Evolutionary conservation across 2,329 filamentous ascomycete species (phyloP).

Genomic region (Fusarium torreyae): DNA sequence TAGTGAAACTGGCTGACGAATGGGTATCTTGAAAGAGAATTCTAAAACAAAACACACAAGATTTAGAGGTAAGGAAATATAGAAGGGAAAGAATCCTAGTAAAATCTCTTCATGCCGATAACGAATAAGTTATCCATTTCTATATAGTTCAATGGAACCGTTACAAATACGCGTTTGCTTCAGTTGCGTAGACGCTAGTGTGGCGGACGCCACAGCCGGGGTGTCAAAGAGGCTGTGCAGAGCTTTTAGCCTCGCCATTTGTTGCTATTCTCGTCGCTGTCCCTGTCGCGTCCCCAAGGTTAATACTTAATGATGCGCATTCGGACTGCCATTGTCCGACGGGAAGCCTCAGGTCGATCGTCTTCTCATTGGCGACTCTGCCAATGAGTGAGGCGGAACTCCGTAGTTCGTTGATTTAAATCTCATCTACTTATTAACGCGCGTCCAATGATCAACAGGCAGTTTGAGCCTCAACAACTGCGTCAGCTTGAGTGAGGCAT

Average conservation of each 20-base stretch:
- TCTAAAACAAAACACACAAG: too few relatives aligned
- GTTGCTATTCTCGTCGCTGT: constrained; percentile 34
- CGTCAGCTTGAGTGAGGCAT: constrained; percentile 30
- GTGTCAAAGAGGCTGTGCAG: constrained; percentile 43
- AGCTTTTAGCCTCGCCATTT: constrained; percentile 14
- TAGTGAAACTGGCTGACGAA: not conserved
- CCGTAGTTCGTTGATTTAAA: not conserved
- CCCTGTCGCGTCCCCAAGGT: not conserved
- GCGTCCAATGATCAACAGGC: constrained; percentile 34
- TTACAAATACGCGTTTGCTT: constrained; percentile 1
- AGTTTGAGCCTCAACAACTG: constrained; percentile 33
- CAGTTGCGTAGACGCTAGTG: constrained; percentile 16
- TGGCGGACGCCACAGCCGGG: constrained; percentile 44
- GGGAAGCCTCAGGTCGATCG: constrained; percentile 19
- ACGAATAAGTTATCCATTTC: constrained; percentile 3
- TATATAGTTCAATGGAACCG: not conserved
- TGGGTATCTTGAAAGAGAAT: not conserved
- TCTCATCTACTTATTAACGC: constrained; percentile 19
- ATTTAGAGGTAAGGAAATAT: too few relatives aligned
- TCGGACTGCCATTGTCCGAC: constrained; percentile 30
- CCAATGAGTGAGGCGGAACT: constrained; percentile 17
- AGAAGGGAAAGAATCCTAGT: too few relatives aligned
- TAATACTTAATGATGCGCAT: too few relatives aligned
- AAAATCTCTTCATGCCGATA: too few relatives aligned
- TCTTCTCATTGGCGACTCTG: constrained; percentile 20